Evolutionary conservation across 352 stramenopile genomes (phyloP).

Genomic region (Globisporangium alternatum): DNA sequence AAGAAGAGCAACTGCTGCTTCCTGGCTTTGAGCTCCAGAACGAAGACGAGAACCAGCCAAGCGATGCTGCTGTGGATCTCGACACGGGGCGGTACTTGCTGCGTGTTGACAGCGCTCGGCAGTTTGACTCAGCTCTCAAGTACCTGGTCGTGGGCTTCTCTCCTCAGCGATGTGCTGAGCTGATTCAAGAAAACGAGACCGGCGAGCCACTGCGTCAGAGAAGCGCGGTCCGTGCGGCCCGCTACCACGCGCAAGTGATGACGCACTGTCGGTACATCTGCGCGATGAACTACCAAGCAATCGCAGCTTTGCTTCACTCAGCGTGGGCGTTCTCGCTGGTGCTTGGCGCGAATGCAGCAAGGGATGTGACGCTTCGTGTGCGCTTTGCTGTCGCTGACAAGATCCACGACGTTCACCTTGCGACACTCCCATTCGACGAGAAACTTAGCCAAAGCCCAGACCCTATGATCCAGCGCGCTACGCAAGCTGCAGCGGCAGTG

Average conservation of each 20-base stretch:
- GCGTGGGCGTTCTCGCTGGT: slow-evolving; percentile 16
- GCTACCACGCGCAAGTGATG: background rate
- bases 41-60: background rate
- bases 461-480: slow-evolving; percentile 6
- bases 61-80: background rate
- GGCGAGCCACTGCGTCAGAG: background rate
- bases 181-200: background rate
- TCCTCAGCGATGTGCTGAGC: background rate
- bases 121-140: background rate
- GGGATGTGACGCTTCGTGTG: slow-evolving; percentile 4
- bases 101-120: background rate
- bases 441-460: background rate
- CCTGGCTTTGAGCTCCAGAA: background rate
- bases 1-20: background rate
- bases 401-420: slow-evolving; percentile 10
- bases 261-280: slow-evolving; percentile 6
- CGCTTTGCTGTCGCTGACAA: slow-evolving; percentile 7
- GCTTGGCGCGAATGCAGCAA: background rate
- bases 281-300: slow-evolving; percentile 9
- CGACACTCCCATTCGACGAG: background rate
- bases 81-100: slow-evolving; percentile 8
- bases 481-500: slow-evolving; percentile 2
- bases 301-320: background rate
- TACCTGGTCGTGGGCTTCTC: slow-evolving; percentile 8
- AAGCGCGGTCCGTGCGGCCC: background rate